Percentiles rank a stretch among this genome's conserved stretches.
Conservation (phyloP, 371 early-diverging fungal genomes). For the Mortierella sp. region DNA sequence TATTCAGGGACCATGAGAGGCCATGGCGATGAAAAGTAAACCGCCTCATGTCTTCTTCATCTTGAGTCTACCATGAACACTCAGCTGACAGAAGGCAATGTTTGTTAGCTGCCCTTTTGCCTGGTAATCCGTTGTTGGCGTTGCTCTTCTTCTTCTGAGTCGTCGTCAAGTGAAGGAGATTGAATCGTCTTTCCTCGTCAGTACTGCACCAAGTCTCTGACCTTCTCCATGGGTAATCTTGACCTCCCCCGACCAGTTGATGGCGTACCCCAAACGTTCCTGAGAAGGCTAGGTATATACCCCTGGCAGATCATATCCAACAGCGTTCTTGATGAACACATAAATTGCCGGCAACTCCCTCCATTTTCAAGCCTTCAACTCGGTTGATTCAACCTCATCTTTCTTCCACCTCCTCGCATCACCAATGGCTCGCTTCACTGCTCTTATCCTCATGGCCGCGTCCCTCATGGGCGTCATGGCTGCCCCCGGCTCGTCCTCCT, state of each 20-base stretch:
- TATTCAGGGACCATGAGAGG: not conserved
- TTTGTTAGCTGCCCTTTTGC: not conserved
- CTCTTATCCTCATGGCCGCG: constrained; percentile 26
- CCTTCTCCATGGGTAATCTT: not conserved
- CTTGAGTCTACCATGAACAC: not conserved
- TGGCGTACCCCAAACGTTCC: not conserved
- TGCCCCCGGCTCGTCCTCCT: constrained; percentile 19
- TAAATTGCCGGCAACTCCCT: not conserved
- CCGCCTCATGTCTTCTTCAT: not conserved
- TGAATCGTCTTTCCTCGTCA: not conserved
- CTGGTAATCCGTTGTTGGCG: not conserved
- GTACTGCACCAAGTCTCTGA: not conserved
- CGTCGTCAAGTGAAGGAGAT: constrained; percentile 1
- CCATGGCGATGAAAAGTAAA: not conserved
- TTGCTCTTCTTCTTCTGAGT: not conserved
- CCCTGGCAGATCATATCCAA: not conserved
- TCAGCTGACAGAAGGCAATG: not conserved
- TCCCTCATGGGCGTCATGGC: constrained; percentile 29
- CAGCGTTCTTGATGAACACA: not conserved
- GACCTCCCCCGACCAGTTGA: not conserved
- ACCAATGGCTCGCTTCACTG: constrained; percentile 33
- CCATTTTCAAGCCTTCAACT: not conserved
- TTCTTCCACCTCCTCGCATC: not conserved
- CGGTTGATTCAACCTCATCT: not conserved
- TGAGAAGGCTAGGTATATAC: not conserved